These are phyloP conservation scores for Lodderomyces theae DNA, from an alignment of 1,139 yeast genomes.

Conservation along the genomic window DNA sequence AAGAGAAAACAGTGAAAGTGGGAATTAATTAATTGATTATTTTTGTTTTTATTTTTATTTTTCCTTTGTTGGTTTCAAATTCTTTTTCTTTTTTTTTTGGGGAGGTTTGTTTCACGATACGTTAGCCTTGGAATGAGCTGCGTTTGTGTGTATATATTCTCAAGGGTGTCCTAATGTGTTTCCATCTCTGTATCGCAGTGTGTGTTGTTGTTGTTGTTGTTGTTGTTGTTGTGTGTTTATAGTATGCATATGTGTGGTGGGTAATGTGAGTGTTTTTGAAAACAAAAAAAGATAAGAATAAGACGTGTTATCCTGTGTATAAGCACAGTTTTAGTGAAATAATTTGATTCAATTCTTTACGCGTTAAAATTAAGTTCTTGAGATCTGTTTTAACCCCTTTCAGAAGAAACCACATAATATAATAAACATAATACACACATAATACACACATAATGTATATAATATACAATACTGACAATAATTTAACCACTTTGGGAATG, in stretches of 20 bases:
- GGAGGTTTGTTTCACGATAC: too few relatives aligned
- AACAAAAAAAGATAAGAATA: not conserved
- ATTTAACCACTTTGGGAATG: constrained; percentile 2
- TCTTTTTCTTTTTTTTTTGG: too few relatives aligned
- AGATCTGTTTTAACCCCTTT: not conserved
- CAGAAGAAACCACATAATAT: not conserved
- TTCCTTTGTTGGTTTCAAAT: too few relatives aligned
- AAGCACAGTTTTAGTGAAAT: not conserved
- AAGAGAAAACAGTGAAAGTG: too few relatives aligned
- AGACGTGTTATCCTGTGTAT: not conserved
- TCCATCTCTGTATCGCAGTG: too few relatives aligned
- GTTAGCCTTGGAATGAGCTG: too few relatives aligned
- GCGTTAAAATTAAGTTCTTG: not conserved
- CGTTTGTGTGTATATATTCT: too few relatives aligned
- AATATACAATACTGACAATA: not conserved
- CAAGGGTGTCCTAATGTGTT: too few relatives aligned
- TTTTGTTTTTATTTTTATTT: too few relatives aligned
- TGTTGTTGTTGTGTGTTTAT: not conserved
- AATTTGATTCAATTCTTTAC: not conserved
- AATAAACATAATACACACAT: not conserved
- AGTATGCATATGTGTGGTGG: not conserved
- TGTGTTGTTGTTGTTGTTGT: not conserved
- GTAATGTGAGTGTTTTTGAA: not conserved
- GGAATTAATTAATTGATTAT: too few relatives aligned
- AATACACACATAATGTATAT: not conserved